These are phyloP conservation scores for Vitis hybrid DNA, from an alignment of 177 flowering plant genomes.

Conservation along the genomic window DNA sequence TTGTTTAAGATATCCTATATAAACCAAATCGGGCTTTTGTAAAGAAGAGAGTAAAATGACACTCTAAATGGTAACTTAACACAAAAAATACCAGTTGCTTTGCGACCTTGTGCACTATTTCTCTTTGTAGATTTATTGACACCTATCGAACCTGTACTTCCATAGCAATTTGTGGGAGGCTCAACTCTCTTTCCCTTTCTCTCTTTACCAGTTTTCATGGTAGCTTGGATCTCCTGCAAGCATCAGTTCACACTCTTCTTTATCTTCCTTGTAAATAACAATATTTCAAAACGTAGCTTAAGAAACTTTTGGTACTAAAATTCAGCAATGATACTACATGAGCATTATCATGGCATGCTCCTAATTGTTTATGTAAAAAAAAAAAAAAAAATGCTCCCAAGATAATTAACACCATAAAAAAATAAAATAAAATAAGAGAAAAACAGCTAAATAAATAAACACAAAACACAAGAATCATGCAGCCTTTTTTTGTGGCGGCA, in stretches of 20 bases:
- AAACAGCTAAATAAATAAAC: too few species aligned
- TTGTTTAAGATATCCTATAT: background rate
- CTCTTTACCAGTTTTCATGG: slow-evolving; percentile 36
- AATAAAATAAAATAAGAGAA: background rate
- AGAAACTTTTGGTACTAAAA: background rate
- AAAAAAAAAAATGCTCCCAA: background rate
- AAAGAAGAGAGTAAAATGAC: too few species aligned
- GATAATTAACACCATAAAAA: background rate
- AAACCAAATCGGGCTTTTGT: too few species aligned
- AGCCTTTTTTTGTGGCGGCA: too few species aligned
- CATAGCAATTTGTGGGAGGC: slow-evolving; percentile 14
- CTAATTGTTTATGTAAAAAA: background rate
- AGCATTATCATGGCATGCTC: background rate
- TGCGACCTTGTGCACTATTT: slow-evolving; percentile 8
- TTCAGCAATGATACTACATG: background rate
- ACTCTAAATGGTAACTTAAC: too few species aligned
- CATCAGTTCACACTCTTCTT: background rate
- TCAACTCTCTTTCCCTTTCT: slow-evolving; percentile 18
- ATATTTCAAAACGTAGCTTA: background rate
- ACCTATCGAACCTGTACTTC: slow-evolving; percentile 5
- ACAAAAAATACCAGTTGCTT: slow-evolving; percentile 20
- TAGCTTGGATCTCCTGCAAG: slow-evolving; percentile 11
- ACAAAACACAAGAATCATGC: too few species aligned
- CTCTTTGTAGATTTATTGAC: slow-evolving; percentile 25
- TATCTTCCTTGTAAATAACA: background rate